Base-by-base conservation (phyloP, 257 asterid species). In the Forsythia viridissima region DNA sequence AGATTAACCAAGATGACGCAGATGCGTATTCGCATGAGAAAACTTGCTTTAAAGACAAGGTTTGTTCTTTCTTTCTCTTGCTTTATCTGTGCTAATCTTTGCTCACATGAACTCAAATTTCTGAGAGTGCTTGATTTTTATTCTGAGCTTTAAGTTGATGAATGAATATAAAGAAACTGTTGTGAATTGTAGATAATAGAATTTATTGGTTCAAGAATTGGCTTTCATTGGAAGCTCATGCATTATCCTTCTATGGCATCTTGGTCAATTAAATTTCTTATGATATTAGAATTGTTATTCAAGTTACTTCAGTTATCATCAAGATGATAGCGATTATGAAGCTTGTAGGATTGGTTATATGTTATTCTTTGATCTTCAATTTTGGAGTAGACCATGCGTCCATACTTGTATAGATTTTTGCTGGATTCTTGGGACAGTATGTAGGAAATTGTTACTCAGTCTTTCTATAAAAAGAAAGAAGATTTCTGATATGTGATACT, bases 21-120 rank as follows among this genome's bases (percentile, higher is more conserved):
- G 88, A 96, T 96, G 98, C 91, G 97, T 55, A 93, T 96, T 85
- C 96, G 99, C 75, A 96, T 91, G 98, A 92, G 98, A 82, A 91
- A 93, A 84, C 95, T 96, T 82, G 97, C 99, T 80, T 82, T 96
- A 51, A 96, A 96, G 82, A 93, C 97, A 70, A 90, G 97, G 99
- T 92, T 65, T n/a, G 37, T 41, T 67, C 72, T 71, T 66, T 78
- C 65, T 41, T 76, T 70, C n/a, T 71, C 55, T 12, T 13, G 46
- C 74, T 70, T 38, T 63, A 4, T 63, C 0, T 21, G 40, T 63
- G 18, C 70, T 63, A 24, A 63, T 30, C 39, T 63, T 21, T 63
- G 39, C 8, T 30, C 70, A 63, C 39, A 8, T 63, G 39, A 30
- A 63, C 8, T 63, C 3, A 1, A 24, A 18, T 55, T 55, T 16